phyloP scores from a whole-genome alignment of 441 rosid species.

The Populus tomentosa region DNA sequence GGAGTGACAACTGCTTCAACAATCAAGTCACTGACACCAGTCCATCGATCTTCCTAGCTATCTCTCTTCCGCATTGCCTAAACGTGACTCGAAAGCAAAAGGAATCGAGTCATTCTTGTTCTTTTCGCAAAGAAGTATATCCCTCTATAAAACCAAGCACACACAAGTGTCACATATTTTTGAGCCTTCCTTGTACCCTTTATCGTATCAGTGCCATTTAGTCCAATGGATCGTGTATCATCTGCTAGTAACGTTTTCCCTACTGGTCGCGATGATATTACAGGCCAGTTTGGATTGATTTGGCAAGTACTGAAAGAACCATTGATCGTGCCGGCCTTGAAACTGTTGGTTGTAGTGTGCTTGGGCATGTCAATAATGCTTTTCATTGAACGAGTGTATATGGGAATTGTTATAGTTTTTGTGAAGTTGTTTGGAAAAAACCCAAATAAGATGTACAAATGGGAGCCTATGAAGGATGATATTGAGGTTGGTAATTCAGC shows the following conservation, averaged over 20 bases:
- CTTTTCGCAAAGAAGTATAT: slow-evolving; percentile 26
- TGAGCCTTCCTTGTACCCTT: not conserved
- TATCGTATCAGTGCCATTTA: not conserved
- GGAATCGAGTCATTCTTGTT: slow-evolving; percentile 15
- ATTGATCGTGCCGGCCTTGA: slow-evolving; percentile 56
- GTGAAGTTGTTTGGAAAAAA: slow-evolving; percentile 60
- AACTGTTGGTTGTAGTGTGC: slow-evolving; percentile 47
- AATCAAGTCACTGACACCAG: slow-evolving; percentile 20
- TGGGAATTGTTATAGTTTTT: slow-evolving; percentile 57
- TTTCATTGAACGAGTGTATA: slow-evolving; percentile 68
- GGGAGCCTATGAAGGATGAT: slow-evolving; percentile 66
- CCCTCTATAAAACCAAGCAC: slow-evolving; percentile 2
- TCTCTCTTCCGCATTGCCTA: slow-evolving; percentile 25
- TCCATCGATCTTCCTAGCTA: slow-evolving; percentile 16
- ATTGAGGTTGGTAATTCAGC: slow-evolving; percentile 65
- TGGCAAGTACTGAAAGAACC: slow-evolving; percentile 57
- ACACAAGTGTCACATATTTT: not conserved
- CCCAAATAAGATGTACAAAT: slow-evolving; percentile 61
- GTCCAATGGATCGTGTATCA: slow-evolving; percentile 26
- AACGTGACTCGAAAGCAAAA: slow-evolving; percentile 40
- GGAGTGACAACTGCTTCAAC: slow-evolving; percentile 10
- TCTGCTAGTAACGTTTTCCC: slow-evolving; percentile 11
- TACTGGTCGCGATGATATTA: not conserved
- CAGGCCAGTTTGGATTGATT: slow-evolving; percentile 34
- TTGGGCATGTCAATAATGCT: slow-evolving; percentile 79